phyloP scores from a whole-genome alignment of 176 grass and related monocot species.

The Aegilops longissima region DNA sequence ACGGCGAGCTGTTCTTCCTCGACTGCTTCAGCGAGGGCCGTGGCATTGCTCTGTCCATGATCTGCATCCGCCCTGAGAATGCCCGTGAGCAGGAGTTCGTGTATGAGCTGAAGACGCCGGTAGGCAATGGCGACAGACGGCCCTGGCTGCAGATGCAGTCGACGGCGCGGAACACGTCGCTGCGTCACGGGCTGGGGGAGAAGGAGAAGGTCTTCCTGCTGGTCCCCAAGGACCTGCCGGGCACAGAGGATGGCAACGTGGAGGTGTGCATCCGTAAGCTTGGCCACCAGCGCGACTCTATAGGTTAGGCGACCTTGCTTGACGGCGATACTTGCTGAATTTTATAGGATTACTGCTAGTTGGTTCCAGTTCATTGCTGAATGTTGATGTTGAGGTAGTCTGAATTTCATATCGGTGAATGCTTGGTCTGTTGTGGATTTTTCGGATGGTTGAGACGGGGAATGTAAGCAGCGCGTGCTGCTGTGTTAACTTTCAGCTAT shows the following conservation, averaged over 20 bases:
- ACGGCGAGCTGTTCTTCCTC: neutral
- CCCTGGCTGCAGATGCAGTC: neutral
- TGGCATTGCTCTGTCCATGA: neutral
- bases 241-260: neutral
- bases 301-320: neutral
- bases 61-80: neutral
- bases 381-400: neutral
- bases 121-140: neutral
- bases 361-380: neutral
- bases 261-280: conserved; percentile 1
- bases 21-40: neutral
- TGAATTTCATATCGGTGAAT: neutral
- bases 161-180: neutral
- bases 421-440: neutral
- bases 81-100: neutral
- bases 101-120: neutral
- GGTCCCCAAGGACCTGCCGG: neutral
- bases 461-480: neutral
- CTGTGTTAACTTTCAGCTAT: neutral
- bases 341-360: neutral
- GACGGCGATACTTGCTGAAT: neutral
- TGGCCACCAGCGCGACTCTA: neutral
- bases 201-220: conserved; percentile 9
- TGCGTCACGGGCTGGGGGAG: neutral
- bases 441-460: neutral